Evolutionary conservation across 2,329 filamentous ascomycete genomes (phyloP), one percentile per base, ranked within the genome.

Genomic region (Claviceps sp.): DNA sequence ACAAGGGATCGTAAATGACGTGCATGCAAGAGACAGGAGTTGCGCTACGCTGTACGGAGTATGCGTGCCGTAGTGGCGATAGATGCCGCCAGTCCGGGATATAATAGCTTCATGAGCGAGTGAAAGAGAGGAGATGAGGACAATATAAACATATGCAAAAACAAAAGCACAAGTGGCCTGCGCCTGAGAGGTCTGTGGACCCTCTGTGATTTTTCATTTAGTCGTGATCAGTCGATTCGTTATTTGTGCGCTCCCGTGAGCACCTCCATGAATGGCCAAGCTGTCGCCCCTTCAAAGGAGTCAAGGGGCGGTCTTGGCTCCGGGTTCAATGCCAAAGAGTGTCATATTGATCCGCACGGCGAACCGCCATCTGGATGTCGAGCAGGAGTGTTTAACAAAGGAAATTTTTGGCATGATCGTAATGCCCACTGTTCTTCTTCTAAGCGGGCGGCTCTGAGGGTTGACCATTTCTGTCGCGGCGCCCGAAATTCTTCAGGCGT

Each of bases 401-500:
- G 11, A 7, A 7, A 7, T n/a, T 26, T 7, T 44, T 44, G 41
- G 41, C 41, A 43, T 43, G 11, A 22, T 11, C 14, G 16, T 16
- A 8, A 22, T 44, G 42, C 13, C 7, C 20, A 24, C 13, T 24
- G 6, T 16, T 2, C 13, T 13, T 44, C 13, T 9, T 46, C 34
- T 66, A 76, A 43, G 71, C 60, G 3, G 76, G 76, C 22, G 75
- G 77, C 56, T 77, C 71, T 7, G 77, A 76, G 49, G 71, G 71
- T 53, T 68, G 68, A 8, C 63, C 66, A 43, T 66, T 65, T 26
- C 58, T 60, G 50, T 69, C 67, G 40, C 72, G 71, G 47, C 68
- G 72, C 54, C 75, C 72, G 53, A 81, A 68, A 54, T 78, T 75
- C 57, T 73, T 75, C 44, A 81, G 71, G 40, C 77, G 74, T 57